phyloP scores from a whole-genome alignment of 2,329 filamentous ascomycete genomes.

The Sclerotinia spermophila region DNA sequence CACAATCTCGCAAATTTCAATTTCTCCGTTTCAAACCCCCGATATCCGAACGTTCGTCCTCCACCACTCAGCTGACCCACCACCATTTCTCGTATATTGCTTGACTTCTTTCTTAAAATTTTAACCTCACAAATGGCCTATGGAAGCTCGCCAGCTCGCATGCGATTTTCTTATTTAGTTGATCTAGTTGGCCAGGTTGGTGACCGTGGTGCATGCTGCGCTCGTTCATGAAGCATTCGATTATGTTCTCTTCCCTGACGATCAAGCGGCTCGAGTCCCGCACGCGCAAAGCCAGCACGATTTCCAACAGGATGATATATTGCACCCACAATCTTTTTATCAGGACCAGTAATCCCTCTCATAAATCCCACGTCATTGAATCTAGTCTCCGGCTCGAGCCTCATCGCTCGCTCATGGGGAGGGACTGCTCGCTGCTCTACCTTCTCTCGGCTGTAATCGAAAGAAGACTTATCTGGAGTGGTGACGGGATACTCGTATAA shows the following conservation, averaged over 20 bases:
- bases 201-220: not conserved
- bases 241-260: constrained; percentile 1
- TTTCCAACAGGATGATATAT: not conserved
- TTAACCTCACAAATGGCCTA: not conserved
- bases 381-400: not conserved
- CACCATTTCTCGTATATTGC: not conserved
- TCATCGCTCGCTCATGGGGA: not conserved
- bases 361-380: not conserved
- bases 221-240: not conserved
- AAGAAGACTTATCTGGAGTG: not conserved
- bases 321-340: not conserved
- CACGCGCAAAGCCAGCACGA: not conserved
- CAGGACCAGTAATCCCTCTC: not conserved
- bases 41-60: not conserved
- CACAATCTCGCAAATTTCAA: not conserved
- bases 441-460: not conserved
- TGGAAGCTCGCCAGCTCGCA: not conserved
- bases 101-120: not conserved
- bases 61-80: rapidly evolving
- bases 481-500: not conserved
- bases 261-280: not conserved
- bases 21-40: not conserved
- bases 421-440: not conserved
- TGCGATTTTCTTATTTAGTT: not conserved
- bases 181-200: constrained; percentile 23